Evolutionary conservation across 768 basidiomycete genomes (phyloP), one percentile per base, ranked within the genome.

Genomic region (Obba rivulosa): DNA sequence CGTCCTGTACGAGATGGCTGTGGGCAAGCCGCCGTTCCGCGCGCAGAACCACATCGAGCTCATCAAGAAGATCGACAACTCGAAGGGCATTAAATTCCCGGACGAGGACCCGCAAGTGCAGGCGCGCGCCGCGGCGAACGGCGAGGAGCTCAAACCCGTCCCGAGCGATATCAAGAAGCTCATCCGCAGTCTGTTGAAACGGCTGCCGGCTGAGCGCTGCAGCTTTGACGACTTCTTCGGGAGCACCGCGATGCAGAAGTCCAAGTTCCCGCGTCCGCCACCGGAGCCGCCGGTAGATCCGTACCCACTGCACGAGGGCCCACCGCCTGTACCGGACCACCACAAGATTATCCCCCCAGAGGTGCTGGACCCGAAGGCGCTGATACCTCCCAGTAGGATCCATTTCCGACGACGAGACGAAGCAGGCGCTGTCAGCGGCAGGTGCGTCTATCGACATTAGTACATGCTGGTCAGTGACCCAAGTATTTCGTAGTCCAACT

Each of bases 21-120:
- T 92, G 25, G 96, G 94, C 2, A 84, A 83, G 57, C 89, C 96
- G 2, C 96, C 96, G 0, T 99, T 94, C 67, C 84, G 94, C 14
- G 96, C 96, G 0, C 81, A 84, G 66, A 99, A 98, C 61, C 95
- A 97, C 64, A 87, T 98, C 58, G 96, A 97, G 59, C 78, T 99
- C 8, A 70, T 96, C 38, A 89, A 89, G 73, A 88, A 80, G 77
- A 97, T 97, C 49, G 94, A 96, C 62, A 76, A 79, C 36, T 83
- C 89, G n/a, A 90, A 88, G 62, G 89, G 87, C 24, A 82, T 96
- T 61, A 88, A 84, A 66, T 99, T 97, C 54, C 95, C 95, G 0
- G 95, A 97, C 60, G 94, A 97, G 61, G 88, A 89, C 42, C 75
- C 81, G 3, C 70, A 74, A 11, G 53, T 67, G 37, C 46, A 71